These are phyloP conservation scores for Pichia manshurica DNA, from an alignment of 805 yeast species.

Conservation along the genomic window DNA sequence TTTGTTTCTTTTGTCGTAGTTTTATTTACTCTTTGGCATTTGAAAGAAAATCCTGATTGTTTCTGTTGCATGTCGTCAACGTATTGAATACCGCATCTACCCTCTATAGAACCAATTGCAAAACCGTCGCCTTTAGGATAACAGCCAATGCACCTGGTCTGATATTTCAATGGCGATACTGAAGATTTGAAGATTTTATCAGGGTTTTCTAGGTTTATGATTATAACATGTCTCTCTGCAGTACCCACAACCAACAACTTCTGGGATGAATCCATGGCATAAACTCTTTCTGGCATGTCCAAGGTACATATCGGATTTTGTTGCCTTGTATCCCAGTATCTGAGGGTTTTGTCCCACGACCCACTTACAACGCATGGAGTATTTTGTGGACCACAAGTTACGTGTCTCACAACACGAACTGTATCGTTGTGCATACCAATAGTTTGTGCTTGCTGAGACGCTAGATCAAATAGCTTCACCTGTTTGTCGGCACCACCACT, in stretches of 20 bases:
- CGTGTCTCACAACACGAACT: constrained; percentile 67
- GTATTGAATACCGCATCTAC: constrained; percentile 91
- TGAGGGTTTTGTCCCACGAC: constrained; percentile 93
- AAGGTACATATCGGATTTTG: constrained; percentile 78
- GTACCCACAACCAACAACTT: constrained; percentile 87
- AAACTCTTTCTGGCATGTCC: constrained; percentile 83
- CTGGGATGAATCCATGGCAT: constrained; percentile 78
- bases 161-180: constrained; percentile 80
- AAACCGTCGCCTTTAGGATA: constrained; percentile 90
- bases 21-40: constrained; percentile 80
- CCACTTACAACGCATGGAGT: constrained; percentile 83
- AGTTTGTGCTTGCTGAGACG: constrained; percentile 74
- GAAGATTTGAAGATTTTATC: constrained; percentile 68
- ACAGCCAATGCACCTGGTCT: constrained; percentile 77
- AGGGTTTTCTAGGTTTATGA: constrained; percentile 79
- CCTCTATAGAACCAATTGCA: constrained; percentile 91
- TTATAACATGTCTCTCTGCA: constrained; percentile 77
- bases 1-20: constrained; percentile 51
- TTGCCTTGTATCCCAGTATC: constrained; percentile 91
- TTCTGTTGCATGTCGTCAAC: constrained; percentile 76
- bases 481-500: constrained; percentile 91
- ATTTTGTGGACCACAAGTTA: constrained; percentile 78
- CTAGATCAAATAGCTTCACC: constrained; percentile 76
- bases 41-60: constrained; percentile 77
- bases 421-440: constrained; percentile 83